phyloP scores from a whole-genome alignment of 208 protist genomes.

The Leishmania aethiopica region DNA sequence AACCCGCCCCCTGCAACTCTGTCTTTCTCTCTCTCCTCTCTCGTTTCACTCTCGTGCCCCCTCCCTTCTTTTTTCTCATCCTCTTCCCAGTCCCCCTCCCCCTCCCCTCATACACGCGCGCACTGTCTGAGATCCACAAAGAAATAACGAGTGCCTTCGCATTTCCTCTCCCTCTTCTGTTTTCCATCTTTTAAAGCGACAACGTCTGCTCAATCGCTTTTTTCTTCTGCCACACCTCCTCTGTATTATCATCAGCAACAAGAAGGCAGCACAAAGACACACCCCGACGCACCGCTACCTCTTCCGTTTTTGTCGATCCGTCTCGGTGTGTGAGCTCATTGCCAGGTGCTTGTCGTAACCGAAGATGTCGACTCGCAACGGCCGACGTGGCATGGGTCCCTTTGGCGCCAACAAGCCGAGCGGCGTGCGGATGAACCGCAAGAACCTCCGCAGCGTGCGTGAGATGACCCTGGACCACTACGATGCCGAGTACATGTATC shows the following conservation, averaged over 20 bases:
- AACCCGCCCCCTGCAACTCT: not conserved
- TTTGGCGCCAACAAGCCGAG: conserved; percentile 64
- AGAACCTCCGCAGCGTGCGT: conserved; percentile 80
- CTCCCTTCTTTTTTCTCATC: not conserved
- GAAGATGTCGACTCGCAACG: conserved; percentile 30
- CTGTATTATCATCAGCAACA: not conserved
- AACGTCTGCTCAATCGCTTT: not conserved
- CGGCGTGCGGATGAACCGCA: conserved; percentile 84
- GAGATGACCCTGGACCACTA: conserved; percentile 78
- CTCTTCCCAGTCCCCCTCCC: not conserved
- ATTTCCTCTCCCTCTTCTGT: not conserved
- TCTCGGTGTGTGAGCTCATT: conserved; percentile 2
- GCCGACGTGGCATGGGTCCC: conserved; percentile 47
- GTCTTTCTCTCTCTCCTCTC: conserved; percentile 7
- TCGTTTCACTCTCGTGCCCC: conserved; percentile 4
- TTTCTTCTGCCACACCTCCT: not conserved
- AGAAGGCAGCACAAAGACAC: not conserved
- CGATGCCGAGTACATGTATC: conserved; percentile 90
- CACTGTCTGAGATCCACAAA: conserved; percentile 3
- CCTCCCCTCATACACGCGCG: no score
- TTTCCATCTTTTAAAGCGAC: not conserved
- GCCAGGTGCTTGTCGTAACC: not conserved
- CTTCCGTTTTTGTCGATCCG: not conserved
- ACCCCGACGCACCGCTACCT: not conserved
- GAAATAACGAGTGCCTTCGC: not conserved